A percentile compares a stretch with the other conserved stretches of the same genome.
Conservation (phyloP, 2,329 filamentous ascomycete species). For the Delphinella strobiligena region DNA sequence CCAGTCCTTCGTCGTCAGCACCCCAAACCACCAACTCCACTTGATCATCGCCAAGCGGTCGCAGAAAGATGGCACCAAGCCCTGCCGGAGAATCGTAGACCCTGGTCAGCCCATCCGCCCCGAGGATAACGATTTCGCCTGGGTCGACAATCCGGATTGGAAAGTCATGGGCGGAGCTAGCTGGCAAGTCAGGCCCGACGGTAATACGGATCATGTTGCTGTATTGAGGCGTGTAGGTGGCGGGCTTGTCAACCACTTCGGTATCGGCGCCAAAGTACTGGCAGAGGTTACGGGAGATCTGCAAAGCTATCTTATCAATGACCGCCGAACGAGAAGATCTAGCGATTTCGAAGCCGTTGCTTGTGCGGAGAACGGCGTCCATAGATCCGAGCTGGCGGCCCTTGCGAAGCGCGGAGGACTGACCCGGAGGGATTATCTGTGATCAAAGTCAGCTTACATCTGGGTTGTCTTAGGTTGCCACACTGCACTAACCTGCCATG, state of each 20-base stretch:
- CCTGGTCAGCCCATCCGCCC: background rate
- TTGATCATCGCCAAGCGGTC: constrained; percentile 33
- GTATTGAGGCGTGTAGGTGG: constrained; percentile 8
- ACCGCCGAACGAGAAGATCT: constrained; percentile 16
- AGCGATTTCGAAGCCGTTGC: constrained; percentile 33
- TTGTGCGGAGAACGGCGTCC: constrained; percentile 40
- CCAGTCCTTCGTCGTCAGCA: constrained; percentile 32
- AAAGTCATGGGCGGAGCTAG: constrained; percentile 14
- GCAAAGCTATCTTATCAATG: constrained; percentile 31
- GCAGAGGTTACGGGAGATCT: constrained; percentile 44
- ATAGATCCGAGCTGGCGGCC: constrained; percentile 41
- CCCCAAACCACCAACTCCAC: constrained; percentile 48
- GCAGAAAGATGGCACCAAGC: constrained; percentile 40
- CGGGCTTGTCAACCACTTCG: constrained; percentile 22
- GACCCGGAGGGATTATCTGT: background rate
- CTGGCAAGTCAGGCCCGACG: constrained; percentile 17
- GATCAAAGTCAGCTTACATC: constrained; percentile 1
- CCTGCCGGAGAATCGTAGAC: constrained; percentile 12
- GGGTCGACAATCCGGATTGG: constrained; percentile 18
- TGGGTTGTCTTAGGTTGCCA: too few species aligned
- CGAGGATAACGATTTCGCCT: constrained; percentile 1
- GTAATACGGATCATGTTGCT: constrained; percentile 37
- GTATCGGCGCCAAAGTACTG: constrained; percentile 47
- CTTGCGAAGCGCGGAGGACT: constrained; percentile 17
- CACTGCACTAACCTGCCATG: constrained; percentile 5